Base-by-base conservation (phyloP, 805 yeast genomes). In the Teunomyces kruisii region DNA sequence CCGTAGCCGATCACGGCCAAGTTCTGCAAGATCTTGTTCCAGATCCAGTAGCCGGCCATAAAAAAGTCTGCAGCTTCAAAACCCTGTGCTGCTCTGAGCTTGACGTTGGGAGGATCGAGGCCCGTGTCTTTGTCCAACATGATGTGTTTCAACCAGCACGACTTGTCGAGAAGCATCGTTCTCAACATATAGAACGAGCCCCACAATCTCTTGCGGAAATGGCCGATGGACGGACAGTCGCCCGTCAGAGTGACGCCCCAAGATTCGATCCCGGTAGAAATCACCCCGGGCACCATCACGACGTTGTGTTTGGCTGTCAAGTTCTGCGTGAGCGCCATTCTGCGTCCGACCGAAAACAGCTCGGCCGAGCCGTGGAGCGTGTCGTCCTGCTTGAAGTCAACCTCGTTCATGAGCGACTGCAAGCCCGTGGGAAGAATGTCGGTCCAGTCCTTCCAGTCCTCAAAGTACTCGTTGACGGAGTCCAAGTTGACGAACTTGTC, bases 21-120 rank as follows among this genome's bases (percentile, higher is more conserved):
- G 58, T 94, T 94, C 64, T 92, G 96, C n/a, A 94, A 73, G 42
- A 94, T 80, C 62, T 94, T 94, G 62, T 88, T 89, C 99, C 99
- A 94, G 57, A 94, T 88, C 99, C 99, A 94, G 64, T 94, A 94
- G 0, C 99, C 99, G 3, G 97, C 88, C 65, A 94, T 83, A 58
- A 94, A 94, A 65, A 89, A 94, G 66, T 94, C 99, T 0, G 97
- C 94, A 1, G 97, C 94, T 56, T 91, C 97, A 62, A 94, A 88
- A 0, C 99, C 99, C 62, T 88, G 96, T 0, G 97, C 92, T 0
- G 98, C 95, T 45, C 99, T 73, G 19, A 94, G 61, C 54, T 76
- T 85, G 54, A 88, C 78, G 43, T 86, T 79, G 1, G 86, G 85
- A 0, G 99, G 99, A 62, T 94, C 99, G 19, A 94, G 68, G 0